Percentiles rank a stretch among this genome's conserved stretches.
Evolutionary conservation across 257 asterid genomes (phyloP).

Genomic region (Haberlea rhodopensis): DNA sequence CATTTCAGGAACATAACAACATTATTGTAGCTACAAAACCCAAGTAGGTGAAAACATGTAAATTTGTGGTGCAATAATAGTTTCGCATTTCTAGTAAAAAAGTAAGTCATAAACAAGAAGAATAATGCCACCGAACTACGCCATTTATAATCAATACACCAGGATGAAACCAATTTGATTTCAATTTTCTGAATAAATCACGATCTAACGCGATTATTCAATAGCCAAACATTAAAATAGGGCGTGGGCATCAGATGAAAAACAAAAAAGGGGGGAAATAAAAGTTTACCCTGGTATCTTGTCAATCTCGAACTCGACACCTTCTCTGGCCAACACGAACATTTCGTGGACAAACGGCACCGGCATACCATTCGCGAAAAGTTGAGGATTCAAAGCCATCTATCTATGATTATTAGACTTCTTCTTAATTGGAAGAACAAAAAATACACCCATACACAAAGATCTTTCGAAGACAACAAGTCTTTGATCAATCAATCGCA

Average conservation of each 20-base stretch:
- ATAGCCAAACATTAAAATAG: neutral
- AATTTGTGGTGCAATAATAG: neutral
- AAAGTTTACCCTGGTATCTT: slow-evolving; percentile 72
- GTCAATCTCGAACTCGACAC: slow-evolving; percentile 88
- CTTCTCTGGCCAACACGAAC: slow-evolving; percentile 80
- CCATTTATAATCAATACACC: neutral
- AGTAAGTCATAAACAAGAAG: neutral
- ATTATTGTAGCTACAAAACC: slow-evolving; percentile 10
- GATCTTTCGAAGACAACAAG: neutral
- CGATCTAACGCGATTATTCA: neutral
- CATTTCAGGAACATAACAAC: slow-evolving; percentile 5
- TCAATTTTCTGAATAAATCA: neutral
- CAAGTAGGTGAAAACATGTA: slow-evolving; percentile 2
- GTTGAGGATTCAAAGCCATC: slow-evolving; percentile 90
- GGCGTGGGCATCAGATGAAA: neutral
- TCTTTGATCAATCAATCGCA: neutral
- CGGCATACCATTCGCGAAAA: slow-evolving; percentile 84
- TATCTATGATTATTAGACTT: neutral
- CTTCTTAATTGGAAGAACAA: neutral
- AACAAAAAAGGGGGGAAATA: too few species aligned
- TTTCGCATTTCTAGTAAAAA: slow-evolving; percentile 1
- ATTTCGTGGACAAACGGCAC: slow-evolving; percentile 83
- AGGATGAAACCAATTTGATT: neutral
- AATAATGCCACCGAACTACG: neutral
- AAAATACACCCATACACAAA: neutral